Evolutionary conservation across 371 early-diverging fungal genomes (phyloP), one percentile per base, ranked within the genome.

Genomic region (Mortierella sp.): DNA sequence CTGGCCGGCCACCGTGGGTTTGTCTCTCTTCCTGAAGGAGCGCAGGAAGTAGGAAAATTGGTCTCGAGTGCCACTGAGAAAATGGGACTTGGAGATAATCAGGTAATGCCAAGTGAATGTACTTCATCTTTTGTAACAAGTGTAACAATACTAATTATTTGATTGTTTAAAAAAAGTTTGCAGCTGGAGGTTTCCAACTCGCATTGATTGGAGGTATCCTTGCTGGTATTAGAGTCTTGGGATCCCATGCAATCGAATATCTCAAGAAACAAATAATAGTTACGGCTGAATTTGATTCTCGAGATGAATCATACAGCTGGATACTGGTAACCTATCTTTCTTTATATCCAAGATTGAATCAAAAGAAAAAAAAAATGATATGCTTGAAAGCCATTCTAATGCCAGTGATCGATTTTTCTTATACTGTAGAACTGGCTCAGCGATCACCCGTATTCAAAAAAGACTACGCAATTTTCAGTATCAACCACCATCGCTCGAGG

Each of bases 221-320:
- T 5, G 83, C 81, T 29, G 85, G 86, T 3, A 70, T 84, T 23
- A 78, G 87, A 23, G 81, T 86, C 28, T 82, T 89, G 61, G 87
- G 89, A 19, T 80, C 79, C 0, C 85, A 85, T 62, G 72, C 85
- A 2, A 43, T 88, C 28, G 89, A 87, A 43, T 87, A 84, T 47
- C 31, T 90, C 15, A 87, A 87, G 55, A 90, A 88, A 58, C 76
- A 79, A n/a, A 79, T 89, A 4, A 75, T 89, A 26, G 89, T 88
- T 22, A 83, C 87, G 2, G 89, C 87, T 12, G 88, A 91, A 60
- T 88, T 89, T 68, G 91, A 91, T 72, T 86, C 86, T 53, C 67
- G 89, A 34, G 92, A 92, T 61, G 92, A 91, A 66, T 85, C 87
- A 0, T 90, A 86, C 65, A 86, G 87, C 74, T 89, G 82, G 68